A percentile compares a stretch with the other conserved stretches of the same genome.
Conservation (phyloP, 495 filamentous ascomycete species). For the Penicillium manginii region DNA sequence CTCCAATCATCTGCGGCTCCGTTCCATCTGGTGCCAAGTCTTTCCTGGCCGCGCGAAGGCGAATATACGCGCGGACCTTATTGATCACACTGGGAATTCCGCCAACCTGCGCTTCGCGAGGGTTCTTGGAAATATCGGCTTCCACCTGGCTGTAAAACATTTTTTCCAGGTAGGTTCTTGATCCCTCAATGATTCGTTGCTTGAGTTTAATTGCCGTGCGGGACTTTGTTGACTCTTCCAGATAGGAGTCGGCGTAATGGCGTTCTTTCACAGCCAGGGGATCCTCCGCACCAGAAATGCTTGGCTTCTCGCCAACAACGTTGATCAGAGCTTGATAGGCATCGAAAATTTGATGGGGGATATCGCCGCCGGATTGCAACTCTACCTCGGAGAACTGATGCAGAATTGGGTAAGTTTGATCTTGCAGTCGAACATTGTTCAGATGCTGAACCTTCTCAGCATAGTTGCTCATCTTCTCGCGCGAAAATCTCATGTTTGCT, state of each 20-base stretch:
- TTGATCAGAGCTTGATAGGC: conserved; percentile 78
- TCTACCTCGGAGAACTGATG: conserved; percentile 75
- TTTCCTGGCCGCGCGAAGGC: conserved; percentile 72
- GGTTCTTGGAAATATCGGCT: conserved; percentile 74
- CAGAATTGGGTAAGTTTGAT: conserved; percentile 67
- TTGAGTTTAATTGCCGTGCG: conserved; percentile 61
- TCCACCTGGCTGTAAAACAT: conserved; percentile 75
- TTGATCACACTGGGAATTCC: conserved; percentile 84
- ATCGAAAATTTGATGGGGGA: conserved; percentile 69
- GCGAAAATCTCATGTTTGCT: conserved; percentile 69
- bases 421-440: conserved; percentile 70
- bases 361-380: conserved; percentile 65
- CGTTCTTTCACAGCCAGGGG: conserved; percentile 67
- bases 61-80: conserved; percentile 90
- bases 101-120: conserved; percentile 85
- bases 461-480: conserved; percentile 80
- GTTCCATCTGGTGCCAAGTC: conserved; percentile 77
- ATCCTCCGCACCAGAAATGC: conserved; percentile 53
- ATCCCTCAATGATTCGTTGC: conserved; percentile 77
- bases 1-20: conserved; percentile 70
- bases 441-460: conserved; percentile 75
- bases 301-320: conserved; percentile 69
- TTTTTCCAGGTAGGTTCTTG: conserved; percentile 74
- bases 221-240: conserved; percentile 70
- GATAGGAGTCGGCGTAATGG: conserved; percentile 73